Evolutionary conservation across 2,329 filamentous ascomycete species (phyloP), one percentile per base, ranked within the genome.

Genomic region (Colletotrichum siamense): DNA sequence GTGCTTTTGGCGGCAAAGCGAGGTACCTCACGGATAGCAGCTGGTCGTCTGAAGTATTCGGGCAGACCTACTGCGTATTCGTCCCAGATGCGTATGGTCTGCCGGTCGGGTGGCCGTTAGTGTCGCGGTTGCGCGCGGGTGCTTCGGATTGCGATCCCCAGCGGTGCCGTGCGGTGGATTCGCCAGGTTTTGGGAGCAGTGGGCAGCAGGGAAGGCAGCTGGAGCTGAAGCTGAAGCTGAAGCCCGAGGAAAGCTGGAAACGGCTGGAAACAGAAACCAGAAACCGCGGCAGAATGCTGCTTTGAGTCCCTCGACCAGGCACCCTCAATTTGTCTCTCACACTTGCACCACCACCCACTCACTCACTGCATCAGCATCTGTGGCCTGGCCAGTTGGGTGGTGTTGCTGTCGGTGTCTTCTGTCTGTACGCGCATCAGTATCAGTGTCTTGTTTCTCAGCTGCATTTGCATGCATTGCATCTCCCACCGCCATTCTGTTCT

Each of bases 171-270:
- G 62, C 28, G 66, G 66, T 70, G 71, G 71, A 24, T 64, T 73
- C 44, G 57, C 67, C 66, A 30, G 32, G 71, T 69, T 69, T 59
- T 64, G 59, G 55, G 63, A 61, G 36, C 59, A 26, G 34, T 30
- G 64, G 69, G 36, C 44, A 55, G n/a, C 74, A 76, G 74, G 74
- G 70, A 76, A 74, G 55, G 28, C 63, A 76, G 74, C 65, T 69
- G 63, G 52, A 73, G 64, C 71, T 74, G 73, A 65, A 76, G 57
- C 69, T 59, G 70, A 49, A 73, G 73, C 52, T 71, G 69, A 65
- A 76, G 74, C 57, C 24, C 36, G 39, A 34, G 57, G 39, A 16
- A 22, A 49, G 73, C 64, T 61, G 64, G 64, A 65, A 69, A 73
- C 64, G 57, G 64, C 73, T 39, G 36, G 69, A 68, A 63, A 64